These are phyloP conservation scores for Vigna mungo DNA, from an alignment of 306 rosid species.

Conservation along the genomic window DNA sequence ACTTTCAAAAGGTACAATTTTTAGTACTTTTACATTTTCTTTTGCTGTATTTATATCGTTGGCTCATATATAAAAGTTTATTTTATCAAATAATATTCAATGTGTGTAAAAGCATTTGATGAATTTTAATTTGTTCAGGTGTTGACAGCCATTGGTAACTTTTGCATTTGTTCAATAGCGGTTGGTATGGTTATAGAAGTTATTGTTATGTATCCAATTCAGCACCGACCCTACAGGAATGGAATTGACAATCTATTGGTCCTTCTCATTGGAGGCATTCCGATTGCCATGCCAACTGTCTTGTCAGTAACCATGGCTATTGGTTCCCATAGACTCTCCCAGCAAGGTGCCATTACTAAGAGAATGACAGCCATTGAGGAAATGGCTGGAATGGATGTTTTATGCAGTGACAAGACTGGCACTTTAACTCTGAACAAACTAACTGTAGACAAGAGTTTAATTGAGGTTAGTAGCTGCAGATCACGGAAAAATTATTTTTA, in stretches of 20 bases:
- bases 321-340: conserved; percentile 79
- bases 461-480: conserved; percentile 57
- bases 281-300: conserved; percentile 89
- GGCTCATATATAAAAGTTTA: not conserved
- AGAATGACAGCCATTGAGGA: conserved; percentile 94
- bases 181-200: conserved; percentile 68
- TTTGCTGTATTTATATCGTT: too few relatives aligned
- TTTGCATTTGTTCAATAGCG: conserved; percentile 87
- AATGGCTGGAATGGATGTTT: conserved; percentile 92
- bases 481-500: not conserved
- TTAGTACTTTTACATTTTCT: too few relatives aligned
- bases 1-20: conserved; percentile 75
- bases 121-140: conserved; percentile 57
- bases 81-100: not conserved
- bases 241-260: conserved; percentile 89
- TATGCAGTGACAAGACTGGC: conserved; percentile 87
- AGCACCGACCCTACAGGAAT: conserved; percentile 65
- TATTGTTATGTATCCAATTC: conserved; percentile 76
- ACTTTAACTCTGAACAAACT: conserved; percentile 83
- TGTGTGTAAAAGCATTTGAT: conserved; percentile 30
- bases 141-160: conserved; percentile 81
- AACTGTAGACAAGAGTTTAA: conserved; percentile 69
- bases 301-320: conserved; percentile 93
- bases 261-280: conserved; percentile 88
- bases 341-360: conserved; percentile 89